A percentile compares a stretch with the other conserved stretches of the same genome.
These are phyloP conservation scores for Coffea canephora DNA, from an alignment of 257 asterid species.

Conservation along the genomic window DNA sequence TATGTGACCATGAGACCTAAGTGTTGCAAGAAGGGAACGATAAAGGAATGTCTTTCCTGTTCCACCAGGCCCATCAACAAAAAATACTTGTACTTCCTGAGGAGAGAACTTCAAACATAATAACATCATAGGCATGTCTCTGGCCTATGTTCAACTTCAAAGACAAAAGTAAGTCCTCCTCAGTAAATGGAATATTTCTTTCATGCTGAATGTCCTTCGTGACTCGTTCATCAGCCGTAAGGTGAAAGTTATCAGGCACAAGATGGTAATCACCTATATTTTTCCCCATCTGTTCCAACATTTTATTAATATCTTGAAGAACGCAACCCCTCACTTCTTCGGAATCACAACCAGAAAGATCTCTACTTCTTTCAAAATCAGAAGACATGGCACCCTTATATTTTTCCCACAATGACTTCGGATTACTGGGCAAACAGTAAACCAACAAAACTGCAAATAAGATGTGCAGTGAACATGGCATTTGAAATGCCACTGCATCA, in stretches of 20 bases:
- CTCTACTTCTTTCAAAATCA: neutral
- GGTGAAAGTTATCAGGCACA: neutral
- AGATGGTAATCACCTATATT: neutral
- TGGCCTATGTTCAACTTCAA: neutral
- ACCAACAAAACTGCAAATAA: neutral
- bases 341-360: neutral
- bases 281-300: neutral
- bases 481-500: neutral
- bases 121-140: neutral
- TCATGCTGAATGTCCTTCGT: neutral
- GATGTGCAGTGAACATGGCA: neutral
- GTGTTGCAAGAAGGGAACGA: neutral
- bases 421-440: neutral
- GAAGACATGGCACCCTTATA: neutral
- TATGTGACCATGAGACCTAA: neutral
- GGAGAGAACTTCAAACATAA: neutral
- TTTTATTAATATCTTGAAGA: neutral
- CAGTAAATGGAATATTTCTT: neutral
- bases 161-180: neutral
- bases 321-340: fast-evolving
- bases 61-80: conserved; percentile 5
- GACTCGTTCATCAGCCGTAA: too few species aligned
- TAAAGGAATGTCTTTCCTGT: neutral
- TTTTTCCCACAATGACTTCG: neutral
- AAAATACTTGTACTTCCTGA: neutral